Conservation (phyloP, 2,329 filamentous ascomycete species). For the Alternaria burnsii region DNA sequence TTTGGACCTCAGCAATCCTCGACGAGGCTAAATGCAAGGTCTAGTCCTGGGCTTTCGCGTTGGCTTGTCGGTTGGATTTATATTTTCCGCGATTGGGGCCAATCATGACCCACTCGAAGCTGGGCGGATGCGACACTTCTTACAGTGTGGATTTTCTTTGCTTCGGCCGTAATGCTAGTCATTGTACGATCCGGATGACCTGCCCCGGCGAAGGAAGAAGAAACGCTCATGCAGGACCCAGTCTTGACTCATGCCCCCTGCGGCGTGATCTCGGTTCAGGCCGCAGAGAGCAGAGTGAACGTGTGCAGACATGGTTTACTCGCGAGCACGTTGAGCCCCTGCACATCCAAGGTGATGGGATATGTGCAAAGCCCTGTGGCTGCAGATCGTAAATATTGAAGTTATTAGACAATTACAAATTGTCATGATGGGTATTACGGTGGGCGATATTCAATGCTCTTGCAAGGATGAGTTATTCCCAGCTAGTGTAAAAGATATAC, state of each 20-base stretch:
- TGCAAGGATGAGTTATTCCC: slow-evolving; percentile 29
- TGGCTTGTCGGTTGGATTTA: slow-evolving; percentile 26
- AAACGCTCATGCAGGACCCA: slow-evolving; percentile 37
- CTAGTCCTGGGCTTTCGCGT: slow-evolving; percentile 30
- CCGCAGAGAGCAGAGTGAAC: slow-evolving; percentile 23
- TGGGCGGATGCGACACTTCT: neutral
- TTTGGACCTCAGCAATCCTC: slow-evolving; percentile 38
- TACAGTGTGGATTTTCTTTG: slow-evolving; percentile 5
- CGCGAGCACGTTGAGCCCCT: slow-evolving; percentile 1
- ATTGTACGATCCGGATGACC: slow-evolving; percentile 11
- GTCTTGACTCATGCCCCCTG: slow-evolving; percentile 29
- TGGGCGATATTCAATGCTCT: slow-evolving; percentile 18
- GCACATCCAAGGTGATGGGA: neutral
- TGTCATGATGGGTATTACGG: slow-evolving; percentile 15
- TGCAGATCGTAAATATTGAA: slow-evolving; percentile 14
- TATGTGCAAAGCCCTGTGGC: slow-evolving; percentile 9
- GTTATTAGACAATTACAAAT: slow-evolving; percentile 21
- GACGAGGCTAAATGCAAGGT: slow-evolving; percentile 42
- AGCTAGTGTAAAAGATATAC: slow-evolving; percentile 32
- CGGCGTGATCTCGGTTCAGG: slow-evolving; percentile 31
- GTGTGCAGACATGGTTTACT: slow-evolving; percentile 8
- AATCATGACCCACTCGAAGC: slow-evolving; percentile 21
- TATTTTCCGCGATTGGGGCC: slow-evolving; percentile 38
- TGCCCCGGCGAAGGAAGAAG: slow-evolving; percentile 23
- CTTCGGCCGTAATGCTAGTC: slow-evolving; percentile 16